Evolutionary conservation across 495 filamentous ascomycete genomes (phyloP).

Genomic region (Apodospora peruviana): DNA sequence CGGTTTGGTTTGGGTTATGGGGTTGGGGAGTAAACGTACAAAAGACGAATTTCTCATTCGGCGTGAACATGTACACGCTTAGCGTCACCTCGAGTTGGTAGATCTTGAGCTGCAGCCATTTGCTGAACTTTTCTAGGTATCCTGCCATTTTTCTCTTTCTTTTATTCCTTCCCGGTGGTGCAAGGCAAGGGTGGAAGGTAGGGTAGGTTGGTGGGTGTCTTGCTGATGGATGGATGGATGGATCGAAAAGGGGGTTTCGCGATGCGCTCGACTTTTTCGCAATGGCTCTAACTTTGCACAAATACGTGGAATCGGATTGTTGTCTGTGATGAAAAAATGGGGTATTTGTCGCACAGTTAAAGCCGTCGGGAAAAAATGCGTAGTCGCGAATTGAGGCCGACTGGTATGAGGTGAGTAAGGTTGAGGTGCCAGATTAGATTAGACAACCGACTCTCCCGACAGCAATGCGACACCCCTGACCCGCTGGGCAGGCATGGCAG

Average conservation of each 20-base stretch:
- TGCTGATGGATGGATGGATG: not conserved
- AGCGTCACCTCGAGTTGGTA: conserved; percentile 45
- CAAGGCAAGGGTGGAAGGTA: not conserved
- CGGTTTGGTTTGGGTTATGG: not conserved
- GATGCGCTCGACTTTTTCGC: no score
- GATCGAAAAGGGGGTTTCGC: not conserved
- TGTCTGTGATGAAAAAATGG: not conserved
- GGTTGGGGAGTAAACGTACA: conserved; percentile 27
- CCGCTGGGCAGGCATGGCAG: no score
- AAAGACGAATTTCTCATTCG: conserved; percentile 40
- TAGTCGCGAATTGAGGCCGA: no score
- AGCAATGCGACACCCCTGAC: no score
- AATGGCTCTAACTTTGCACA: not conserved
- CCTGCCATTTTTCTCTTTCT: not conserved
- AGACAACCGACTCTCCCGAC: no score
- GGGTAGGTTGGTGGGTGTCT: not conserved
- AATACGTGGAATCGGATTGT: not conserved
- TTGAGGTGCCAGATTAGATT: no score
- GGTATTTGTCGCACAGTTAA: no score
- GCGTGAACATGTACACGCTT: conserved; percentile 43
- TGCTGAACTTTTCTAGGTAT: conserved; percentile 35
- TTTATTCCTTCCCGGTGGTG: not conserved
- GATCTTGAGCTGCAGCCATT: conserved; percentile 43
- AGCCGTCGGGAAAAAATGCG: no score
- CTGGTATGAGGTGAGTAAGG: no score